These are phyloP conservation scores for Taiwanofungus camphoratus DNA, from an alignment of 1,284 basidiomycete genomes.

Conservation along the genomic window DNA sequence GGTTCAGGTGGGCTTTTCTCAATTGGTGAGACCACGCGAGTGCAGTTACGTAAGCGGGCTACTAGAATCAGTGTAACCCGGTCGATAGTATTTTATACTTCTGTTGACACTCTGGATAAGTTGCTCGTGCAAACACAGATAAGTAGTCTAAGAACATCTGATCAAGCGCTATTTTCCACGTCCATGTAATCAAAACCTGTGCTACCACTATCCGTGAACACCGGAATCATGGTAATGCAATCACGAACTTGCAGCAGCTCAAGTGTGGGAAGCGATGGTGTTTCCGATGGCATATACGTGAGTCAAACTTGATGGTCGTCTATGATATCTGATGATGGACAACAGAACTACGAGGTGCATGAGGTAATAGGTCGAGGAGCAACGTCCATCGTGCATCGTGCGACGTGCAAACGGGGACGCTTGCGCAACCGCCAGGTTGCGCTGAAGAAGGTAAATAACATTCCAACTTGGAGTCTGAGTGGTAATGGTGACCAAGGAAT, in stretches of 20 bases:
- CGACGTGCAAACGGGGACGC: constrained; percentile 36
- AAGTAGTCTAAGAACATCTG: too few relatives aligned
- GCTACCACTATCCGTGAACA: too few relatives aligned
- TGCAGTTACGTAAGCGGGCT: too few relatives aligned
- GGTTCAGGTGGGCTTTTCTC: too few relatives aligned
- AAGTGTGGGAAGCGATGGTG: background rate
- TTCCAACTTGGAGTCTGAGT: constrained; percentile 2
- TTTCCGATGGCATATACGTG: constrained; percentile 5
- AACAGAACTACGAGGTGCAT: constrained; percentile 37
- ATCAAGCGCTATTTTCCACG: too few relatives aligned
- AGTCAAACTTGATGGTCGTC: background rate
- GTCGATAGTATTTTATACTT: too few relatives aligned
- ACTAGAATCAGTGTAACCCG: too few relatives aligned
- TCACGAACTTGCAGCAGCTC: background rate
- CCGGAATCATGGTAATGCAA: background rate
- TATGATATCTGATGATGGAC: background rate
- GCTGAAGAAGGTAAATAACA: constrained; percentile 33
- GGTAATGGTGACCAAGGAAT: constrained; percentile 6
- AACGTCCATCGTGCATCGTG: constrained; percentile 31
- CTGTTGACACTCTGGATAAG: too few relatives aligned
- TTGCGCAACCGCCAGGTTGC: constrained; percentile 35
- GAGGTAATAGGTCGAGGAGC: constrained; percentile 28
- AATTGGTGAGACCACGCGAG: too few relatives aligned
- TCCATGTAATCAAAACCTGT: too few relatives aligned
- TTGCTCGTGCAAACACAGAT: too few relatives aligned